Percentiles rank a stretch among this genome's conserved stretches.
phyloP scores from a whole-genome alignment of 495 filamentous ascomycete genomes.

The Chaetomium fimeti region DNA sequence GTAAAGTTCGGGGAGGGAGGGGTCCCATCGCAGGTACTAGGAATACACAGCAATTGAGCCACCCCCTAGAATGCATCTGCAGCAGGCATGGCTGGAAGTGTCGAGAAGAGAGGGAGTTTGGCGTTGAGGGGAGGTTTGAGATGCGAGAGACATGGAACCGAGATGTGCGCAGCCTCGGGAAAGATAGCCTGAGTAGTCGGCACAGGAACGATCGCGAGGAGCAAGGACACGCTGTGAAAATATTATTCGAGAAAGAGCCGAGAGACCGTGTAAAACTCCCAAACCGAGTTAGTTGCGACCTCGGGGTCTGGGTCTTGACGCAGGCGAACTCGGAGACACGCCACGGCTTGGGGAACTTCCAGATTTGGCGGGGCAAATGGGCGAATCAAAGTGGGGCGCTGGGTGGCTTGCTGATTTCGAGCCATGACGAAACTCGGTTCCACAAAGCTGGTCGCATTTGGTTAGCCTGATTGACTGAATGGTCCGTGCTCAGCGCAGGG shows the following conservation, averaged over 20 bases:
- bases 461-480: background rate
- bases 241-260: background rate
- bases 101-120: slow-evolving; percentile 22
- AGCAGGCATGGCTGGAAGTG: slow-evolving; percentile 41
- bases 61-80: slow-evolving; percentile 54
- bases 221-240: background rate
- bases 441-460: slow-evolving; percentile 9
- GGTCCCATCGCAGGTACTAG: slow-evolving; percentile 48
- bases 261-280: slow-evolving; percentile 30
- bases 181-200: background rate
- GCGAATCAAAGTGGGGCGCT: slow-evolving; percentile 29
- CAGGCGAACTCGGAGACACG: background rate
- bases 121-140: background rate
- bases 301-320: background rate
- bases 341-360: background rate
- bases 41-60: slow-evolving; percentile 41
- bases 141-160: slow-evolving; percentile 26
- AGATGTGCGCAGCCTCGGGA: background rate
- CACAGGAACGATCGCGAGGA: background rate
- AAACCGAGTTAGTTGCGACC: background rate
- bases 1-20: slow-evolving; percentile 47
- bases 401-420: background rate
- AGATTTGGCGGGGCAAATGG: slow-evolving; percentile 24
- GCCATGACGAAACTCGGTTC: slow-evolving; percentile 22
- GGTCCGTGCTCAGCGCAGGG: slow-evolving; percentile 9